Base-by-base conservation (phyloP, 176 grass and related monocot genomes). In the Eremochloa ophiuroides region DNA sequence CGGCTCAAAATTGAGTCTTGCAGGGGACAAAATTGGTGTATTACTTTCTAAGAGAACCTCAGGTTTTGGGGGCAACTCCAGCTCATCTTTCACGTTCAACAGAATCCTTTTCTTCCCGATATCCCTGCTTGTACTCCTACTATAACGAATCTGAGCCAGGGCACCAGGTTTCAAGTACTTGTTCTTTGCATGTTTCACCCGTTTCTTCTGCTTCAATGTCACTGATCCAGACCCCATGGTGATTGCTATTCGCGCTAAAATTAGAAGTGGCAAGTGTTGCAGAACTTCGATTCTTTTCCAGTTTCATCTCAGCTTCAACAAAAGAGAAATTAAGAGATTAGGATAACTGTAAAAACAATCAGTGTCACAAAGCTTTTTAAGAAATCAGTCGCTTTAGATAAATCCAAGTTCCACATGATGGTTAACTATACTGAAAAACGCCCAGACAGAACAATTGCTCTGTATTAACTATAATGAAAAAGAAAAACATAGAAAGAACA, bases 111-210 rank as follows among this genome's bases (percentile, higher is more conserved):
- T 92, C 82, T 92, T 94, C 39, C 87, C 85, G 10, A 92, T 88
- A 72, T 92, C 89, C 68, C 88, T 91, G 87, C 84, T 88, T 69
- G 87, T 79, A 66, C 84, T 91, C 83, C 91, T 83, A 55, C 83
- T 92, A 60, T 89, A 88, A 75, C 85, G 85, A 28, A 97, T 80
- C 83, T 92, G 89, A 35, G 83, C 89, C 12, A 94, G 83, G 25
- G 90, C 86, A 38, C 86, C 90, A 38, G 90, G 86, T 80, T 93
- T 94, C 31, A 91, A 71, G 75, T 93, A 98, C 71, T 98, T 94
- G 56, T 89, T 94, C 64, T 84, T 93, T 51, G 75, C 73, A 69
- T 89, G 79, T 62, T 92, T 97, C 27, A 74, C 82, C 40, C 79
- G 88, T 60, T 92, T 94, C 86, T 89, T 98, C 81, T 89, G 86